Percentiles rank a stretch among this genome's conserved stretches.
Evolutionary conservation across 176 grass and related monocot species (phyloP).

Genomic region (Puccinellia tenuiflora): DNA sequence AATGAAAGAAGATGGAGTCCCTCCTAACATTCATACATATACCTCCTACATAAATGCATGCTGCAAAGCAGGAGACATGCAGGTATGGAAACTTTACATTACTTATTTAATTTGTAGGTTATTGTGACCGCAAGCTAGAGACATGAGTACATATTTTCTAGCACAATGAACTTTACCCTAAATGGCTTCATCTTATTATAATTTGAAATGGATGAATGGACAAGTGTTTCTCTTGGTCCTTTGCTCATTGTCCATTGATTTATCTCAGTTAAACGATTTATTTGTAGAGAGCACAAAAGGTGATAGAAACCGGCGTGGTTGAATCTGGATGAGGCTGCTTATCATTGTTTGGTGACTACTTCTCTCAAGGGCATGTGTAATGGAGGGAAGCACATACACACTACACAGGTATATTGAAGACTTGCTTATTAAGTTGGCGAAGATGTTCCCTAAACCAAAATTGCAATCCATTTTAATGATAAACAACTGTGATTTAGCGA

Average conservation of each 20-base stretch:
- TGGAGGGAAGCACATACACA: slow-evolving; percentile 59
- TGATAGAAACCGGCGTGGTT: slow-evolving; percentile 59
- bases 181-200: slow-evolving; percentile 9
- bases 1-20: slow-evolving; percentile 90
- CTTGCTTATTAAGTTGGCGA: slow-evolving; percentile 75
- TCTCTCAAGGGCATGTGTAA: slow-evolving; percentile 66
- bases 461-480: slow-evolving; percentile 79
- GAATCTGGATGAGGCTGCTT: slow-evolving; percentile 69
- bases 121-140: not conserved
- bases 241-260: not conserved
- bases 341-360: slow-evolving; percentile 93
- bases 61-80: slow-evolving; percentile 92
- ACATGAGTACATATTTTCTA: not conserved
- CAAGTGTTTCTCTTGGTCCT: slow-evolving; percentile 9
- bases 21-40: slow-evolving; percentile 92
- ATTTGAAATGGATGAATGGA: not conserved
- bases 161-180: not conserved
- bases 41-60: slow-evolving; percentile 98
- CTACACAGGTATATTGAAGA: too few relatives aligned
- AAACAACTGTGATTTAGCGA: slow-evolving; percentile 88
- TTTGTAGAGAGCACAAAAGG: slow-evolving; percentile 69
- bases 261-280: slow-evolving; percentile 11
- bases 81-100: slow-evolving; percentile 29
- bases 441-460: slow-evolving; percentile 70
- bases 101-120: slow-evolving; percentile 17